Conservation (phyloP, 2,329 filamentous ascomycete genomes). For the Penicillium polonicum region DNA sequence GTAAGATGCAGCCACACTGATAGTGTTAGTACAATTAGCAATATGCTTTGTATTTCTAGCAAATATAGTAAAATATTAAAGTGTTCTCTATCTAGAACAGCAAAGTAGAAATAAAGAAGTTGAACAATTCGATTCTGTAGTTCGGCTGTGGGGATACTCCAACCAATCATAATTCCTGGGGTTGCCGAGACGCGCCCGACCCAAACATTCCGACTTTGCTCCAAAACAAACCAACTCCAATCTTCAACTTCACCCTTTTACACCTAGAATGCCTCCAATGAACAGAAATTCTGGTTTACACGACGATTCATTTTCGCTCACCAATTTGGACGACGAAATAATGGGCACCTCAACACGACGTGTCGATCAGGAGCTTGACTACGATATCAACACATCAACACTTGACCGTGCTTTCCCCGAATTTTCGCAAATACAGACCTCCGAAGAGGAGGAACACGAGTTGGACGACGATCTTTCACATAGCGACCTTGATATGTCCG, state of each 20-base stretch:
- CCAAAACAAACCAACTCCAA: conserved; percentile 15
- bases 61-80: not conserved
- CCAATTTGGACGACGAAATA: conserved; percentile 38
- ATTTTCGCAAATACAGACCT: conserved; percentile 46
- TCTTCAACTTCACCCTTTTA: not conserved
- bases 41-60: not conserved
- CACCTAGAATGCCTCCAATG: conserved; percentile 6
- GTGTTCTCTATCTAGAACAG: not conserved
- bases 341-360: conserved; percentile 26
- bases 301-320: conserved; percentile 14
- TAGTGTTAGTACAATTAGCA: not conserved
- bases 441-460: conserved; percentile 40
- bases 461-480: conserved; percentile 17
- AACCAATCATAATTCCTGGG: conserved; percentile 9
- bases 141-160: not conserved
- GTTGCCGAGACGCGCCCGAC: conserved; percentile 17
- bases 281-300: not conserved
- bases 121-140: not conserved
- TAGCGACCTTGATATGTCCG: conserved; percentile 51
- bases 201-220: conserved; percentile 14
- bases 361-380: conserved; percentile 41
- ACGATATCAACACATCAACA: conserved; percentile 48
- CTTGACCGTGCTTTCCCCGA: conserved; percentile 50
- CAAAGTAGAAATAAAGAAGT: not conserved
- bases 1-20: not conserved